Evolutionary conservation across 1,284 basidiomycete genomes (phyloP).

Genomic region (Marasmius oreades): DNA sequence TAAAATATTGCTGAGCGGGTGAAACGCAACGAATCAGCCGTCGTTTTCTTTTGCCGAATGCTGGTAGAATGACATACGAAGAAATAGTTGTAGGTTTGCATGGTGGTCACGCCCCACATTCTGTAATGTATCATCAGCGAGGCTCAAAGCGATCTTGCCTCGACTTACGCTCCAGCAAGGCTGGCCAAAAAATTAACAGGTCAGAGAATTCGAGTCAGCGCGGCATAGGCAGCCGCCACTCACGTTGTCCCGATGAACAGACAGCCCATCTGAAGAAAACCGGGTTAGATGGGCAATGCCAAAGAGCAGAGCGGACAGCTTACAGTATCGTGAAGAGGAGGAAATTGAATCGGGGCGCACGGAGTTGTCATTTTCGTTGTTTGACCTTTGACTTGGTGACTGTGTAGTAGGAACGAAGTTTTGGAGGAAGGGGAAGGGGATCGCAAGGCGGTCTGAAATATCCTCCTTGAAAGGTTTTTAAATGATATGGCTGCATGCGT

Average conservation of each 20-base stretch:
- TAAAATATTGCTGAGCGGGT: not conserved
- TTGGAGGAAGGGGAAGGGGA: not conserved
- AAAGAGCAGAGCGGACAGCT: no score
- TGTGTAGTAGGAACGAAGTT: no score
- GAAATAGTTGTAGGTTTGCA: conserved; percentile 11
- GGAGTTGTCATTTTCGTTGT: not conserved
- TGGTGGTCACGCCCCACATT: conserved; percentile 11
- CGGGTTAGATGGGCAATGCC: not conserved
- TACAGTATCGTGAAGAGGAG: conserved; percentile 12
- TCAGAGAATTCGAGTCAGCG: not conserved
- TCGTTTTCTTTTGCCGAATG: no score
- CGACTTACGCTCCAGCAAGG: conserved; percentile 10
- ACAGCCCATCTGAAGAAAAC: conserved; percentile 8
- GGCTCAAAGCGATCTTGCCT: not conserved
- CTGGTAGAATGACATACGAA: conserved; percentile 3
- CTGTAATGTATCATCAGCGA: no score
- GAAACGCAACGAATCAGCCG: not conserved
- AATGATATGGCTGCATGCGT: no score
- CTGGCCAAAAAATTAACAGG: not conserved
- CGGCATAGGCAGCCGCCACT: not conserved
- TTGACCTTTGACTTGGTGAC: no score
- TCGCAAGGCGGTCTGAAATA: no score
- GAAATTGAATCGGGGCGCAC: not conserved
- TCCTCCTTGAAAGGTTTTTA: no score
- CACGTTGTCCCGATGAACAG: conserved; percentile 12